Base-by-base conservation (phyloP, 345 rosid genomes). In the Noccaea bulbosa region DNA sequence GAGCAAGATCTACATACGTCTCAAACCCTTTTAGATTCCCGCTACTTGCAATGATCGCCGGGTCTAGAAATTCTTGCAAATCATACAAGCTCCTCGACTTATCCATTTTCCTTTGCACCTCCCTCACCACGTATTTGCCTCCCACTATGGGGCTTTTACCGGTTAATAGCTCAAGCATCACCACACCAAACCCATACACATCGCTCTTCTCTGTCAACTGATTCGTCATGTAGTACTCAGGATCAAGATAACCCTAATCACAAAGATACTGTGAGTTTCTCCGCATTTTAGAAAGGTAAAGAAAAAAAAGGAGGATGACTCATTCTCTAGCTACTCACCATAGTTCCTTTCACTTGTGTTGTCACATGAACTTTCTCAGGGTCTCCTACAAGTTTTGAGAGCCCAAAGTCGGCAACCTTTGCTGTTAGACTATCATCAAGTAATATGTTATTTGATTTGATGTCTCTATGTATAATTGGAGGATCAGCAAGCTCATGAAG, bases 261-360 rank as follows among this genome's bases (percentile, higher is more conserved):
- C 63, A 11, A 0, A 49, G 0, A 38, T 3, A 48, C 1, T 15
- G 2, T 20, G 37, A 71, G 35, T 39, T 14, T 7, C 30, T 93
- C 98, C 0, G 98, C 22, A 20, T 20, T 20, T 20, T 20, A 20
- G 22, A 20, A 20, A 20, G 22, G 1, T 20, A 20, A 20, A 20
- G 11, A 60, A 3, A 70, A 3, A 70, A 8, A 9, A 5, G 30
- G 45, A 8, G 11, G 7, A 62, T 44, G 14, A 11, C 30, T 51
- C 3, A 52, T 62, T 52, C 50, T 56, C 14, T 20, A 20, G 22
- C 22, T 41, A 72, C 89, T 82, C 38, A 87, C 98, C 98, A 89
- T 84, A 49, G 96, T 93, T 66, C 98, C 97, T 72, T 93, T 93
- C 6, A 93, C 97, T 83, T 91, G 92, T 77, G 98, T 91, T 32